Conservation (phyloP, 2,329 filamentous ascomycete species). For the Trichoderma brevicompactum region DNA sequence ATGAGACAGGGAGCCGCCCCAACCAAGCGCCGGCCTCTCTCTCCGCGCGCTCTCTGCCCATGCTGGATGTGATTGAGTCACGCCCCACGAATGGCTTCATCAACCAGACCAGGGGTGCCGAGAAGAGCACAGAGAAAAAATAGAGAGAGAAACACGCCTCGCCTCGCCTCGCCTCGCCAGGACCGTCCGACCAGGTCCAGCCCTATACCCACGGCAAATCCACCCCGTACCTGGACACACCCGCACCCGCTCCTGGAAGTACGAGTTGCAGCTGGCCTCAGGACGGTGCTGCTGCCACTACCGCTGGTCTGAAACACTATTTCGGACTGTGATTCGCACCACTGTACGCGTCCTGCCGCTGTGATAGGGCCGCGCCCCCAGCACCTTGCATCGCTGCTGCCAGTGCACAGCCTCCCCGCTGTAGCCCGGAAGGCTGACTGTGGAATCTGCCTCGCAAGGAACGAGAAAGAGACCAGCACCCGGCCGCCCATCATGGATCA, state of each 20-base stretch:
- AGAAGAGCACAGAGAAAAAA: neutral
- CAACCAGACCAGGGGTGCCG: neutral
- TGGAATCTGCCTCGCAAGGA: conserved; percentile 49
- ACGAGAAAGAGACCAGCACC: conserved; percentile 22
- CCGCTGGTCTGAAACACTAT: conserved; percentile 26
- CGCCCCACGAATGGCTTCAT: conserved; percentile 2
- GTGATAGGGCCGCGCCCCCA: conserved; percentile 32
- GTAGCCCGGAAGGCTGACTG: conserved; percentile 51
- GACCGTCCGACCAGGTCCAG: conserved; percentile 23
- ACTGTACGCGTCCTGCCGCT: conserved; percentile 28
- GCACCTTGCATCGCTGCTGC: conserved; percentile 33
- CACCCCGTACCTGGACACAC: conserved; percentile 26
- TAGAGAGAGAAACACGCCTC: neutral
- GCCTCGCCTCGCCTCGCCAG: conserved; percentile 13
- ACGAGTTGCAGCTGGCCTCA: conserved; percentile 23
- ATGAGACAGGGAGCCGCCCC: neutral
- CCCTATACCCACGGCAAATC: conserved; percentile 28
- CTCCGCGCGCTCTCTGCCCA: neutral
- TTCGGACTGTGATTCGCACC: conserved; percentile 26
- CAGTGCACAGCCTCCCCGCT: conserved; percentile 43
- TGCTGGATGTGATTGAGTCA: conserved; percentile 4
- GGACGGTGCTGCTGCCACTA: conserved; percentile 4
- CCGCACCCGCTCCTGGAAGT: conserved; percentile 20
- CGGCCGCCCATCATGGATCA: conserved; percentile 47
- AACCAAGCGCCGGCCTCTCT: neutral